Percentiles rank a stretch among this genome's conserved stretches.
phyloP scores from a whole-genome alignment of 345 rosid genomes.

The Citrus cavaleriei region DNA sequence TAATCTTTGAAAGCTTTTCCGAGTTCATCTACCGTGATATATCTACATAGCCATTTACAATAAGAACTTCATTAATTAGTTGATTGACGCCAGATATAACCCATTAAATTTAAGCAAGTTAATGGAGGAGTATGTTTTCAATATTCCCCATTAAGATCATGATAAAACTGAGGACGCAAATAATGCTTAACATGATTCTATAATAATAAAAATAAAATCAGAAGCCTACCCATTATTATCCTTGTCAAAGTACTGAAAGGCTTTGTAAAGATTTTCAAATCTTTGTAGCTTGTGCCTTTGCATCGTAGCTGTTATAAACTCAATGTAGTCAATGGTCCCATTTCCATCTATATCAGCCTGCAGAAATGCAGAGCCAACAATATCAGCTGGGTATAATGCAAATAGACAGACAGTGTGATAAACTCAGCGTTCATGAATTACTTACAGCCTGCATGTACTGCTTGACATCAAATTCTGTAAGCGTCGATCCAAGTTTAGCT shows the following conservation, averaged over 20 bases:
- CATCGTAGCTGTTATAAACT: constrained; percentile 85
- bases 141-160: background rate
- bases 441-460: constrained; percentile 92
- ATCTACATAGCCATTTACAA: constrained; percentile 29
- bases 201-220: background rate
- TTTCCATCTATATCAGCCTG: constrained; percentile 94
- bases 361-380: background rate
- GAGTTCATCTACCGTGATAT: constrained; percentile 78
- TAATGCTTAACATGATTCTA: background rate
- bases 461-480: constrained; percentile 67
- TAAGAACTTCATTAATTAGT: background rate
- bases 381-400: background rate
- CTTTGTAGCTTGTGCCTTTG: constrained; percentile 73
- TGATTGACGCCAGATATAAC: background rate
- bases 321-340: constrained; percentile 77
- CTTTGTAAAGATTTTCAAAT: constrained; percentile 67
- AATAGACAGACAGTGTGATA: background rate
- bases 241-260: constrained; percentile 83
- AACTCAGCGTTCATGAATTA: background rate
- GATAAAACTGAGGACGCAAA: background rate
- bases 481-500: constrained; percentile 73
- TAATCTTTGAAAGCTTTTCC: constrained; percentile 76
- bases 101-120: background rate
- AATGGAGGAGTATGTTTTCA: background rate
- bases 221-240: constrained; percentile 71